phyloP scores from a whole-genome alignment of 805 yeast genomes.

The Maudiozyma pseudohumilis region DNA sequence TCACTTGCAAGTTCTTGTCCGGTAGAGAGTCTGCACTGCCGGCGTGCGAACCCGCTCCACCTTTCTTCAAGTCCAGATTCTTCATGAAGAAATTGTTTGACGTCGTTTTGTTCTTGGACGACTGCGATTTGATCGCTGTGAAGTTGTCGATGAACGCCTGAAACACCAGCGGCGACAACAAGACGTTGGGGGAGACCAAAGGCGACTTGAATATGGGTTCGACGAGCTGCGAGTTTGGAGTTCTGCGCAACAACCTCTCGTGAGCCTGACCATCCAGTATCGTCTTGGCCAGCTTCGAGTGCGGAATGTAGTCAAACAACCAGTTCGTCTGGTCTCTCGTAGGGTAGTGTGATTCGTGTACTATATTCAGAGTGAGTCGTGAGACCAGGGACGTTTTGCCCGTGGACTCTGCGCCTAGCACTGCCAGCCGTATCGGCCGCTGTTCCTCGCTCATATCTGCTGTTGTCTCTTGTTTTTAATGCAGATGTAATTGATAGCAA shows the following conservation, averaged over 20 bases:
- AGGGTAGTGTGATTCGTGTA: conserved; percentile 66
- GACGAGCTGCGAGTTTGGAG: conserved; percentile 21
- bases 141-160: conserved; percentile 26
- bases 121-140: conserved; percentile 11
- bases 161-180: conserved; percentile 33
- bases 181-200: conserved; percentile 19
- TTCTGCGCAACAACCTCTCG: conserved; percentile 30
- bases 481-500: neutral
- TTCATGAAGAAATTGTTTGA: conserved; percentile 6
- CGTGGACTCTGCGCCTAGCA: conserved; percentile 47
- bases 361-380: conserved; percentile 37
- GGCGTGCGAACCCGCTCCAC: neutral
- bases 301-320: conserved; percentile 45
- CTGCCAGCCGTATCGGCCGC: conserved; percentile 46
- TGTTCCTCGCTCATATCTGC: conserved; percentile 7
- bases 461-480: neutral
- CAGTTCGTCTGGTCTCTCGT: conserved; percentile 53
- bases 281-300: conserved; percentile 30
- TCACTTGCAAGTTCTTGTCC: conserved; percentile 1
- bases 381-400: conserved; percentile 55
- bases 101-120: conserved; percentile 10
- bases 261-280: conserved; percentile 41
- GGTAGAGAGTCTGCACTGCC: neutral
- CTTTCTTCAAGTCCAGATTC: conserved; percentile 6
- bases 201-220: conserved; percentile 28